Base-by-base conservation (phyloP, 2,329 filamentous ascomycete species). In the Fusarium lyarnte region DNA sequence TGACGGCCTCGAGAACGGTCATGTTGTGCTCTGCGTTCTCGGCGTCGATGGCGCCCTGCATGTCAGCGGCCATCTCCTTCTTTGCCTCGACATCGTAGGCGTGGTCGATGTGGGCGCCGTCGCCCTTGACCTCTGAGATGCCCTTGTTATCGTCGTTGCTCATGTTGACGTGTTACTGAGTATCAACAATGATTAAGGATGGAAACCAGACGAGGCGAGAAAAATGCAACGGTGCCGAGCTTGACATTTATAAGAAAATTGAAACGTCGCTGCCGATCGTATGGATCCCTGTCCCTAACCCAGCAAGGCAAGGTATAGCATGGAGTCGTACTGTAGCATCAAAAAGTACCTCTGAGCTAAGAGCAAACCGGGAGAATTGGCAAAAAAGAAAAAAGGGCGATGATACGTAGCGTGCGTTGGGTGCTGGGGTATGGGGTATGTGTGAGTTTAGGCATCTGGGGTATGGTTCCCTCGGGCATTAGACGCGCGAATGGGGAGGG, bases 11-110 rank as follows among this genome's bases (percentile, higher is more conserved):
- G 77, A 83, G 80, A 17, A 83, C 76, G 4, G 80, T 78, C 81
- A 83, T 81, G 38, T 82, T 72, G 61, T 84, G 81, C 77, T 86
- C 85, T 33, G 73, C 72, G 62, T 84, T 84, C 80, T 86, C 85
- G 2, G 75, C 76, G 43, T 77, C 75, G 14, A 78, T 74, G 13
- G 76, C 76, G 63, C 63, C 75, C 12, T 69, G 69, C 75, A 59
- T 78, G 29, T 73, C 46, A 11, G 59, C 47, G 66, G 41, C 54
- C 41, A 68, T 27, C n/a, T 46, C 55, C 39, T 61, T 57, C 58
- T 76, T 75, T 25, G 74, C 68, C 46, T 74, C 73, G 49, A 63
- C 42, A 58, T 70, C 57, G 51, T 67, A 75, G 52, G 58, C 71
- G 55, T 77, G 66, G 5, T 78, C 75, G 31, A 70, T 45, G 2